Evolutionary conservation across 208 protist species (phyloP), one percentile per base, ranked within the genome.

Genomic region (Acanthamoeba lenticulata): DNA sequence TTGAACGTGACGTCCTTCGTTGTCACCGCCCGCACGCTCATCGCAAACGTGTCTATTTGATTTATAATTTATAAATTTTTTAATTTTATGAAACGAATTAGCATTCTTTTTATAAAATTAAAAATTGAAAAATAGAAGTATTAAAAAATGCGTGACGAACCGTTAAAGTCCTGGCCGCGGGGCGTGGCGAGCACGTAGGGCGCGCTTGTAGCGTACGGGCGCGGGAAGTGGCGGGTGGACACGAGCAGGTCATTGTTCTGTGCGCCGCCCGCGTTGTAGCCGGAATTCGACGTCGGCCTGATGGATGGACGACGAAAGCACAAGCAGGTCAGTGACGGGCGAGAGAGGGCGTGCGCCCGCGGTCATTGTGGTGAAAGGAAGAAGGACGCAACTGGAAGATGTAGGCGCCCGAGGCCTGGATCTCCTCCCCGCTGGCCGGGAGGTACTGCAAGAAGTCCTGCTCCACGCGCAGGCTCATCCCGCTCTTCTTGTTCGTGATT

Each of bases 351-450:
- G 60, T 9, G 60, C 27, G n/a, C n/a, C n/a, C n/a, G n/a, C n/a
- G n/a, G n/a, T n/a, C n/a, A n/a, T n/a, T n/a, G n/a, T n/a, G n/a
- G n/a, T n/a, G n/a, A n/a, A n/a, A n/a, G n/a, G n/a, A n/a, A n/a
- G n/a, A n/a, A n/a, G n/a, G n/a, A n/a, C n/a, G n/a, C n/a, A n/a
- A 55, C 42, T 55, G 74, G 44, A 85, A 85, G 74, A 85, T 85
- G 74, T 85, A 85, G 74, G 36, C 44, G 74, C 74, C 74, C 74
- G 74, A 85, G 5, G 74, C 36, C 74, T 85, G 74, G 42, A 45
- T 55, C 36, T 55, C 36, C 44, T 55, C 74, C 38, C 74, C 32
- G 44, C 32, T 55, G 36, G 65, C 65, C 44, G 74, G 42, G 40
- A 55, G 74, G 74, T 85, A 85, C 44, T 85, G 42, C 21, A 55